phyloP scores from a whole-genome alignment of 768 basidiomycete species.

The Russula griseocarnosa region DNA sequence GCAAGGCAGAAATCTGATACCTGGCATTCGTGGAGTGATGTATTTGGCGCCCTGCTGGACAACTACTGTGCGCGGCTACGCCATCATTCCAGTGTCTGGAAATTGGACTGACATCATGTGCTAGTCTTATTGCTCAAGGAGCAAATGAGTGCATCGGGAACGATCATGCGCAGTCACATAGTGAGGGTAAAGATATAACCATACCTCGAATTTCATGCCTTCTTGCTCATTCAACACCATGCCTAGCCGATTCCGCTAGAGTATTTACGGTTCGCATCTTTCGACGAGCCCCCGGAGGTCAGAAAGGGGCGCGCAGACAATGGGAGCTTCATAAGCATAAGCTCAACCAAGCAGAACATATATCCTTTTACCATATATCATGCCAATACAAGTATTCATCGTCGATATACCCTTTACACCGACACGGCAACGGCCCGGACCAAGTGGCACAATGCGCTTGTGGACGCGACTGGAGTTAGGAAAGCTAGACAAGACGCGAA shows the following conservation, averaged over 20 bases:
- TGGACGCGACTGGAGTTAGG: constrained; percentile 60
- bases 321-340: constrained; percentile 51
- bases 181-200: constrained; percentile 55
- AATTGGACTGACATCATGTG: constrained; percentile 23
- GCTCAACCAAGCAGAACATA: constrained; percentile 49
- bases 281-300: constrained; percentile 54
- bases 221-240: constrained; percentile 15
- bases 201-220: not conserved
- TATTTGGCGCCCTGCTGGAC: constrained; percentile 65
- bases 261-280: constrained; percentile 68
- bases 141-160: constrained; percentile 49
- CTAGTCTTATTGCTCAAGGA: constrained; percentile 64
- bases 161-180: constrained; percentile 50
- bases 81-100: not conserved
- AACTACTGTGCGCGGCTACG: constrained; percentile 59
- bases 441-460: constrained; percentile 59
- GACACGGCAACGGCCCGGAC: constrained; percentile 51
- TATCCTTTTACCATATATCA: constrained; percentile 81
- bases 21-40: constrained; percentile 67
- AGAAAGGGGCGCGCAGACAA: constrained; percentile 62
- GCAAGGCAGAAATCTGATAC: constrained; percentile 58
- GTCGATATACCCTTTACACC: constrained; percentile 73
- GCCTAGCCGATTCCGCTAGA: constrained; percentile 73
- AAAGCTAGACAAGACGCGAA: constrained; percentile 65
- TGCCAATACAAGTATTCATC: constrained; percentile 48